Evolutionary conservation across 2,329 filamentous ascomycete species (phyloP).

Genomic region (Neoascochyta sp.): DNA sequence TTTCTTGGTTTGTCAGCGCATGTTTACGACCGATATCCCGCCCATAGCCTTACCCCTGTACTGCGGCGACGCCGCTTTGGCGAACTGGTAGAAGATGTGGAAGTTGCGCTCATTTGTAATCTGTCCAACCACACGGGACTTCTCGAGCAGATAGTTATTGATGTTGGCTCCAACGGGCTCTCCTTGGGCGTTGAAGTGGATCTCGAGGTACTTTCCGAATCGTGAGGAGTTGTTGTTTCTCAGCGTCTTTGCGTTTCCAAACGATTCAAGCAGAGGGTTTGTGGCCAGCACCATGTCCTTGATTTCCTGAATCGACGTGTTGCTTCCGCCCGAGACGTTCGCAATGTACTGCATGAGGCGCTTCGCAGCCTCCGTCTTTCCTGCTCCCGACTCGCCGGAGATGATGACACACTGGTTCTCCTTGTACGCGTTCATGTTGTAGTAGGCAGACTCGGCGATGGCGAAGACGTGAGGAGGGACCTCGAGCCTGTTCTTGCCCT

Average conservation of each 20-base stretch:
- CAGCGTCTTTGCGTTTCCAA: slow-evolving; percentile 96
- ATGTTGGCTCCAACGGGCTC: slow-evolving; percentile 96
- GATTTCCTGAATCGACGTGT: slow-evolving; percentile 88
- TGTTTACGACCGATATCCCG: background rate
- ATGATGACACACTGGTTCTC: slow-evolving; percentile 99
- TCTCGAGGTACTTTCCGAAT: slow-evolving; percentile 96
- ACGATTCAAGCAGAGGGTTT: slow-evolving; percentile 93
- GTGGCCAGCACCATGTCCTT: slow-evolving; percentile 99
- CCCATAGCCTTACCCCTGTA: slow-evolving; percentile 58
- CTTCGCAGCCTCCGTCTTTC: slow-evolving; percentile 98
- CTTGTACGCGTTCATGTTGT: slow-evolving; percentile 99
- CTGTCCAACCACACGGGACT: slow-evolving; percentile 90
- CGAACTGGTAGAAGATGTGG: slow-evolving; percentile 99
- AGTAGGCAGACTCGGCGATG: slow-evolving; percentile 93
- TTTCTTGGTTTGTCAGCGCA: slow-evolving; percentile 48
- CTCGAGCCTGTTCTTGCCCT: slow-evolving; percentile 94
- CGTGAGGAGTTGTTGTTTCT: slow-evolving; percentile 98
- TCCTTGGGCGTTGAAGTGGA: slow-evolving; percentile 88
- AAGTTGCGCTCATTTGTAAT: slow-evolving; percentile 96
- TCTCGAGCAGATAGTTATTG: slow-evolving; percentile 96
- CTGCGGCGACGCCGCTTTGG: slow-evolving; percentile 83
- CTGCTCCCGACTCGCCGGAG: slow-evolving; percentile 94
- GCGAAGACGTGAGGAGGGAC: slow-evolving; percentile 95
- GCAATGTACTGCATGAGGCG: slow-evolving; percentile 99
- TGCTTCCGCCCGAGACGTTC: slow-evolving; percentile 81